Conservation (phyloP, 2,329 filamentous ascomycete genomes). For the Sarocladium strictum region DNA sequence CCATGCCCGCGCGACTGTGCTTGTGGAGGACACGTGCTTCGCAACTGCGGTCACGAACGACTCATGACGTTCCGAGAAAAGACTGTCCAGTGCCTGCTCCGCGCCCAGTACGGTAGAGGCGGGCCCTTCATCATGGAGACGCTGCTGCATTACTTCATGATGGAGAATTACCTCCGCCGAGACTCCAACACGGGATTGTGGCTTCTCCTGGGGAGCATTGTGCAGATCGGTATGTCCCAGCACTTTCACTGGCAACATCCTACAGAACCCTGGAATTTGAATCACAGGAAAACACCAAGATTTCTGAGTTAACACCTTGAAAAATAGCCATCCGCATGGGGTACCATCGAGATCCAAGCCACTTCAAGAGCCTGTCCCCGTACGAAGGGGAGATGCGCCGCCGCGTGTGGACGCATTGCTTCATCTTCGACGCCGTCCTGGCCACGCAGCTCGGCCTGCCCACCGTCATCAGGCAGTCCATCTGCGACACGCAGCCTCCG, state of each 20-base stretch:
- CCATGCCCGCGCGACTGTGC: not conserved
- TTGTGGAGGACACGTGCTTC: not conserved
- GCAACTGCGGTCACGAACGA: not conserved
- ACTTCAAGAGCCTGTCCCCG: slow-evolving; percentile 32
- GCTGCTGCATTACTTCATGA: slow-evolving; percentile 25
- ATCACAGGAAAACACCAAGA: too few species aligned
- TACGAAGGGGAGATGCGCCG: slow-evolving; percentile 40
- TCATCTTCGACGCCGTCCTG: slow-evolving; percentile 33
- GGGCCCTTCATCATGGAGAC: slow-evolving; percentile 35
- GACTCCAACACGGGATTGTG: slow-evolving; percentile 28
- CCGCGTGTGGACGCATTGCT: slow-evolving; percentile 35
- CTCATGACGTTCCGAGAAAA: slow-evolving; percentile 17
- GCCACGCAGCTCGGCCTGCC: slow-evolving; percentile 41
- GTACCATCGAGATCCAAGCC: slow-evolving; percentile 37
- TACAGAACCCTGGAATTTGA: too few species aligned
- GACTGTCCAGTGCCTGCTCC: slow-evolving; percentile 28
- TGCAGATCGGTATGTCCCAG: slow-evolving; percentile 18
- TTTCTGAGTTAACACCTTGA: not conserved
- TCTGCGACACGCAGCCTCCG: slow-evolving; percentile 35
- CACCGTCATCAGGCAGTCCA: slow-evolving; percentile 31
- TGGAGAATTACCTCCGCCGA: slow-evolving; percentile 22
- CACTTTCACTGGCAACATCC: not conserved
- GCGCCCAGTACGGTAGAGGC: slow-evolving; percentile 34
- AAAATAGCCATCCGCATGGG: slow-evolving; percentile 32
- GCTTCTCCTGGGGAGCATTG: slow-evolving; percentile 25